Evolutionary conservation across 2,329 filamentous ascomycete genomes (phyloP), one percentile per base, ranked within the genome.

Genomic region (Nemania bipapillata): DNA sequence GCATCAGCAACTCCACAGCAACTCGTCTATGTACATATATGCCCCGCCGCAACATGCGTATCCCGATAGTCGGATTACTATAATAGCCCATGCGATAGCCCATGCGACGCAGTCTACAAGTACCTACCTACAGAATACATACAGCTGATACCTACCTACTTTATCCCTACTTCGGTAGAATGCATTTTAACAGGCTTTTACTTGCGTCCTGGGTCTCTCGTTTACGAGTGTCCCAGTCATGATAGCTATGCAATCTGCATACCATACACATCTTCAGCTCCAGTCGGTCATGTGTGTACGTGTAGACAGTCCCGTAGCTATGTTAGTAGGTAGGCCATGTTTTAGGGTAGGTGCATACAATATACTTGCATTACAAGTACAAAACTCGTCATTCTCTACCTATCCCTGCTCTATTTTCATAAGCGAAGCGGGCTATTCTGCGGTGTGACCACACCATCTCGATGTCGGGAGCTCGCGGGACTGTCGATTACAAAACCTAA

Each of bases 31-130:
- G n/a, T 20, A 8, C 15, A 9, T 9, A 8, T 20, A 8, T n/a
- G 17, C 4, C 17, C 40, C n/a, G 40, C n/a, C 3, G 40, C 7
- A 57, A 24, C 2, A 22, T 22, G 35, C 1, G 32, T 53, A 24
- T 35, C 32, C 59, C 59, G 50, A 37, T 63, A 3, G 55, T 55
- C 59, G 59, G 59, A 62, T 54, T 47, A 62, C 24, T 28, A 49
- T 37, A 50, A 15, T 12, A 45, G 3, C 17, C 9, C 30, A 9
- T 32, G 4, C 4, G 30, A 9, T 45, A 45, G 15, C 17, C n/a
- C n/a, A 8, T 20, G n/a, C 20, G 40, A 45, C 17, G 40, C 40
- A 26, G 24, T 15, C 9, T 45, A 45, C 15, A 45, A 45, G 11
- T 45, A 45, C 40, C 15, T 45, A 45, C 6, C n/a, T n/a, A n/a